Conservation (phyloP, 2,329 filamentous ascomycete genomes). For the Dryadomyces quercivorus region DNA sequence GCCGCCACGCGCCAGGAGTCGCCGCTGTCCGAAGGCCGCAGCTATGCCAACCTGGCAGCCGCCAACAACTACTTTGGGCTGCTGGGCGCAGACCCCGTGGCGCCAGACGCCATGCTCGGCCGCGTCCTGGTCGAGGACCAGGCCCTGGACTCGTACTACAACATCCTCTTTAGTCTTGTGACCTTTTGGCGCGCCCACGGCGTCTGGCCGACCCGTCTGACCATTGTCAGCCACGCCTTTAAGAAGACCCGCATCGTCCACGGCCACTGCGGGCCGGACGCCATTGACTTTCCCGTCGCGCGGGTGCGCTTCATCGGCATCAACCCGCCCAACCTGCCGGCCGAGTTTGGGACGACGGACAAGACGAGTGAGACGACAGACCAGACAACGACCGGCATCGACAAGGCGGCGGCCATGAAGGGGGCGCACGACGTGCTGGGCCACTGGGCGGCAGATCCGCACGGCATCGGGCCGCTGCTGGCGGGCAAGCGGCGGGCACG, state of each 20-base stretch:
- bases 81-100: constrained; percentile 18
- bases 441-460: constrained; percentile 40
- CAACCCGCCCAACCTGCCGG: constrained; percentile 37
- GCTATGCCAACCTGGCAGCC: constrained; percentile 44
- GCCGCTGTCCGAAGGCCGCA: constrained; percentile 44
- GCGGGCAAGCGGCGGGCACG: constrained; percentile 34
- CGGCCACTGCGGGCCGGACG: constrained; percentile 41
- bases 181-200: constrained; percentile 39
- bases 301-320: constrained; percentile 46
- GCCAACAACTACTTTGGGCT: constrained; percentile 34
- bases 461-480: constrained; percentile 32
- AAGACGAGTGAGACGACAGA: not conserved
- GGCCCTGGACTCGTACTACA: constrained; percentile 78
- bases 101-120: constrained; percentile 11
- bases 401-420: constrained; percentile 26
- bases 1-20: constrained; percentile 50
- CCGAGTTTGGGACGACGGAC: constrained; percentile 22
- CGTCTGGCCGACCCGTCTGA: constrained; percentile 45
- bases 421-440: constrained; percentile 30
- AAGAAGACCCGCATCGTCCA: constrained; percentile 51
- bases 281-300: constrained; percentile 39
- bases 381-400: not conserved
- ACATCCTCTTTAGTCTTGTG: constrained; percentile 62
- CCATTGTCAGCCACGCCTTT: constrained; percentile 58
- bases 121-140: constrained; percentile 51